Conservation (phyloP, 2,329 filamentous ascomycete genomes). For the Aspergillus floridensis region DNA sequence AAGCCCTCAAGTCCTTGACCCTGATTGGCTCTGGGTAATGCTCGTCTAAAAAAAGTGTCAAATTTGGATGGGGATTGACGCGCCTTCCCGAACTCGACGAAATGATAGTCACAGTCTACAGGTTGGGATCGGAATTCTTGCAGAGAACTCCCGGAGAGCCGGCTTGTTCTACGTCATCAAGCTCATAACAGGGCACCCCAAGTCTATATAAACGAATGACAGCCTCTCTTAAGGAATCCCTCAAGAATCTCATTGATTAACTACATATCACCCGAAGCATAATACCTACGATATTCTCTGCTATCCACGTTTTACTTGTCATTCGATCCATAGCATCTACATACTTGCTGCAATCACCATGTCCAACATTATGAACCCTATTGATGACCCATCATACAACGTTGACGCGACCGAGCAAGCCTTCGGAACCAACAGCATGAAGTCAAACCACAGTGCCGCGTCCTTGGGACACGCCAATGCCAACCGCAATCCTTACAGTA, state of each 20-base stretch:
- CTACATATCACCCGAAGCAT: neutral
- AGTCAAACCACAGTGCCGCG: neutral
- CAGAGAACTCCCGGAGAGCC: too few species aligned
- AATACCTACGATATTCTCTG: neutral
- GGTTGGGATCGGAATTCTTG: too few species aligned
- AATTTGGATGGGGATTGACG: neutral
- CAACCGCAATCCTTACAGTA: neutral
- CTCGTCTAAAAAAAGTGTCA: too few species aligned
- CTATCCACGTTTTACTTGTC: neutral
- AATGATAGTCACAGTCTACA: too few species aligned
- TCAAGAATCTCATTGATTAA: too few species aligned
- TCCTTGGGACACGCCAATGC: neutral
- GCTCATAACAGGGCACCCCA: too few species aligned
- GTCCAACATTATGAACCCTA: constrained; percentile 4
- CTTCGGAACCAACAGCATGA: constrained; percentile 4
- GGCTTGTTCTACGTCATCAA: too few species aligned
- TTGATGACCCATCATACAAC: constrained; percentile 2
- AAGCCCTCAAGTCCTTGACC: too few species aligned
- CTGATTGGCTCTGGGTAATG: too few species aligned
- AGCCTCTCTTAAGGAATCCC: too few species aligned
- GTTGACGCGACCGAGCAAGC: neutral
- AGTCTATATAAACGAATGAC: too few species aligned
- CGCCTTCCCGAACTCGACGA: too few species aligned
- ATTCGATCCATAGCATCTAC: neutral
- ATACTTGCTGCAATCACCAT: neutral